phyloP scores from a whole-genome alignment of 768 basidiomycete species.

The Phlebiopsis gigantea region DNA sequence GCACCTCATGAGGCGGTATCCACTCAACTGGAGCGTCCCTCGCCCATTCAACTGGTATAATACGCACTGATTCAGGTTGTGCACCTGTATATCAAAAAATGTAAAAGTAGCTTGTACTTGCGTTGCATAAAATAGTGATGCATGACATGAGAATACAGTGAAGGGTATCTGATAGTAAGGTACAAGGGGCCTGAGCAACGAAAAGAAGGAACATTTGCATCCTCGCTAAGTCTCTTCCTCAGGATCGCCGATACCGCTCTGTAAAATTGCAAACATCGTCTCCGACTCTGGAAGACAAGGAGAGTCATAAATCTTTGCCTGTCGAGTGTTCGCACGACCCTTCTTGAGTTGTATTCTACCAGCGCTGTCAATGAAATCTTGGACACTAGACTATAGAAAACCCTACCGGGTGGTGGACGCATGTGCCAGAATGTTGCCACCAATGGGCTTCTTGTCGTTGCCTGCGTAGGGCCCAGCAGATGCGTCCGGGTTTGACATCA shows the following conservation, averaged over 20 bases:
- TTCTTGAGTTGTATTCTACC: constrained; percentile 88
- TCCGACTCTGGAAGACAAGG: constrained; percentile 97
- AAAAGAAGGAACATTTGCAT: not conserved
- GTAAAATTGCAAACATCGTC: constrained; percentile 89
- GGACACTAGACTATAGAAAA: not conserved
- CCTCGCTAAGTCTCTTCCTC: constrained; percentile 66
- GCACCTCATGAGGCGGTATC: constrained; percentile 15
- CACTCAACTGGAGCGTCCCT: constrained; percentile 18
- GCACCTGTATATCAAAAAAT: constrained; percentile 6
- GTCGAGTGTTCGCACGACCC: constrained; percentile 83
- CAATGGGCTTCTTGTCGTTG: constrained; percentile 97
- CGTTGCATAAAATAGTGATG: not conserved
- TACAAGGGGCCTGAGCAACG: not conserved
- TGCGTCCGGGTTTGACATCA: constrained; percentile 98
- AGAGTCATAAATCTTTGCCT: constrained; percentile 97
- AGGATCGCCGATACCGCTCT: constrained; percentile 90
- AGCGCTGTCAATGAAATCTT: not conserved
- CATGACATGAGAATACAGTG: not conserved
- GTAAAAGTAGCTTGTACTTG: constrained; percentile 3
- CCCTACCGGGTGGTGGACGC: constrained; percentile 91
- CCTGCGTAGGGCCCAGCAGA: constrained; percentile 81
- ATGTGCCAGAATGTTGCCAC: constrained; percentile 98
- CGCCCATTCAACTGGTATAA: constrained; percentile 14
- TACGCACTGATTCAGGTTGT: not conserved
- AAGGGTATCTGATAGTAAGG: constrained; percentile 1